Percentiles rank a stretch among this genome's conserved stretches.
phyloP scores from a whole-genome alignment of 208 protist species.

The Wallacemonas sp. region DNA sequence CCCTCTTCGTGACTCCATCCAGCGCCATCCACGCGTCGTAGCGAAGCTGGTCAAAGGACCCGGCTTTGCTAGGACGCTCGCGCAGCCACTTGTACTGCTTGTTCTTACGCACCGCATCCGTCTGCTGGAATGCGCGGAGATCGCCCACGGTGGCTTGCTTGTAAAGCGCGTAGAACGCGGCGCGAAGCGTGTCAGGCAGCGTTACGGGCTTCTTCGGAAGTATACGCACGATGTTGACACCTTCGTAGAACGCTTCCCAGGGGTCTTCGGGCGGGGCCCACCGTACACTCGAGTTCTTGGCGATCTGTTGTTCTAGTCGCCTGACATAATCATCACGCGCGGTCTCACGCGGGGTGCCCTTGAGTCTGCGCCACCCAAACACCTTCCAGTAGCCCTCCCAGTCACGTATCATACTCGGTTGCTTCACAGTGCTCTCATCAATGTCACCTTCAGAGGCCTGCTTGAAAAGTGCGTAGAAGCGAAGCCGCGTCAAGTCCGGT shows the following conservation, averaged over 20 bases:
- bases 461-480: conserved; percentile 93
- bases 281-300: conserved; percentile 24
- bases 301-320: conserved; percentile 31
- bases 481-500: conserved; percentile 80
- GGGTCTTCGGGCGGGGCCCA: conserved; percentile 31
- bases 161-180: conserved; percentile 90
- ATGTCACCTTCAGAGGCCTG: conserved; percentile 92
- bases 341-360: conserved; percentile 85
- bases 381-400: conserved; percentile 88
- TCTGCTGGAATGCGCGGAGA: conserved; percentile 39
- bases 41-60: conserved; percentile 28
- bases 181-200: conserved; percentile 77
- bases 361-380: conserved; percentile 83
- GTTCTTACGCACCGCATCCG: neutral
- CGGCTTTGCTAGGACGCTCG: conserved; percentile 22
- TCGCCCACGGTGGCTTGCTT: conserved; percentile 93
- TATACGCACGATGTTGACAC: conserved; percentile 48
- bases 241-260: conserved; percentile 53
- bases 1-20: neutral
- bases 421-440: conserved; percentile 61
- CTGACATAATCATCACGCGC: conserved; percentile 89
- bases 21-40: conserved; percentile 17
- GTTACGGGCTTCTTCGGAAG: conserved; percentile 54
- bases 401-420: conserved; percentile 33
- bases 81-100: conserved; percentile 23